Evolutionary conservation across 257 asterid species (phyloP), one percentile per base, ranked within the genome.

Genomic region (Primulina tabacum): DNA sequence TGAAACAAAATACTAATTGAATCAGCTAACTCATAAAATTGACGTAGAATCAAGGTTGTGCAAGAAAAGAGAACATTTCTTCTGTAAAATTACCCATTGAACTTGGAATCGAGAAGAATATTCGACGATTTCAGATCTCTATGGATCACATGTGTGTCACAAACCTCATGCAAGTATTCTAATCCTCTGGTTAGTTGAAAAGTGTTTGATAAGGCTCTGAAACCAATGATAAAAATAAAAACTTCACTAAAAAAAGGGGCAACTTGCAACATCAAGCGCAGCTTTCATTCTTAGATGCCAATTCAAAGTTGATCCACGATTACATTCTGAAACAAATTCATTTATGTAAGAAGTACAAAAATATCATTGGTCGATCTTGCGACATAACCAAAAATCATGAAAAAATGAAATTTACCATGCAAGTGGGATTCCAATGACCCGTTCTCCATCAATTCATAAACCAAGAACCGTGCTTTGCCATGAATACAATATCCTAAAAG

Each of bases 231-330:
- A 30, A 34, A 58, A 32, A 17, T 14, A 37, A 60, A 58, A 21
- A 32, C 14, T 17, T 64, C 7, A 17, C 26, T 50, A 53, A 52
- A 71, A 16, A 52, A 65, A 43, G 32, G 35, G 55, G 50, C 77
- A 93, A 97, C 97, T 90, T 58, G 97, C 98, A 52, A 93, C 84
- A 82, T 93, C 98, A 61, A 93, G 82, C 32, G 98, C 97, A 64
- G 90, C 87, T 82, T 85, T 93, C 97, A 93, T 90, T 53, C 98
- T 84, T 52, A 93, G 40, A 71, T 85, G 96, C 98, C 98, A 93
- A 77, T 80, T 85, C 80, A 93, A 81, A 65, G 80, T 75, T 28
- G 88, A 81, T 83, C 89, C 85, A 73, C 68, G 84, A 75, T 90
- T 82, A 71, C 94, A 86, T 56, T 93, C 98, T 93, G 55, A 40